Percentiles rank a stretch among this genome's conserved stretches.
phyloP scores from a whole-genome alignment of 2,329 filamentous ascomycete species.

The Diplodia sapinea region DNA sequence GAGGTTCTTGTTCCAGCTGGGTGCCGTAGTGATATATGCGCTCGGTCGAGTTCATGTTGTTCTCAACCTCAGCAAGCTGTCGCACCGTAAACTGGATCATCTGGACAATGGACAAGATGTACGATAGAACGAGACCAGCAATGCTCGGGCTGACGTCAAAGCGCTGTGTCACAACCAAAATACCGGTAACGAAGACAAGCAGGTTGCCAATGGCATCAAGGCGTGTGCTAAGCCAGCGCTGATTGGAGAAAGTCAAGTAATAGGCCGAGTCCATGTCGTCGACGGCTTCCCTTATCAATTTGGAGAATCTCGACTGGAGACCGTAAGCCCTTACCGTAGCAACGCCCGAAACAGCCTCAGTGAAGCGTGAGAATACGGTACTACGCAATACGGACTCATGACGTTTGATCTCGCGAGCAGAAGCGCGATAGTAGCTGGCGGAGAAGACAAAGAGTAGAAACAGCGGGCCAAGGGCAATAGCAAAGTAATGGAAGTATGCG shows the following conservation, averaged over 20 bases:
- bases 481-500: constrained; percentile 92
- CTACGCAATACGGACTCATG: constrained; percentile 90
- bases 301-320: constrained; percentile 74
- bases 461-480: constrained; percentile 70
- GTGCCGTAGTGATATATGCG: constrained; percentile 89
- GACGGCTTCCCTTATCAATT: constrained; percentile 72
- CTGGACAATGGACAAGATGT: constrained; percentile 90
- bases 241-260: constrained; percentile 93
- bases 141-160: constrained; percentile 86
- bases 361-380: constrained; percentile 86
- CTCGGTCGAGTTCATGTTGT: constrained; percentile 97
- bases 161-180: constrained; percentile 88
- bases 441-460: constrained; percentile 80
- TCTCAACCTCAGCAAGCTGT: constrained; percentile 93
- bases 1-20: constrained; percentile 85
- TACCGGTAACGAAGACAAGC: constrained; percentile 85
- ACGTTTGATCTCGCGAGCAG: constrained; percentile 91
- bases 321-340: constrained; percentile 90
- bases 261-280: constrained; percentile 95
- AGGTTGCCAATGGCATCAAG: constrained; percentile 83
- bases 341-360: constrained; percentile 83
- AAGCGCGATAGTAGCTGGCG: constrained; percentile 85
- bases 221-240: constrained; percentile 87
- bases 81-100: constrained; percentile 96
- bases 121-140: constrained; percentile 85